Conservation (phyloP, 2,329 filamentous ascomycete species). For the Ciborinia camelliae region DNA sequence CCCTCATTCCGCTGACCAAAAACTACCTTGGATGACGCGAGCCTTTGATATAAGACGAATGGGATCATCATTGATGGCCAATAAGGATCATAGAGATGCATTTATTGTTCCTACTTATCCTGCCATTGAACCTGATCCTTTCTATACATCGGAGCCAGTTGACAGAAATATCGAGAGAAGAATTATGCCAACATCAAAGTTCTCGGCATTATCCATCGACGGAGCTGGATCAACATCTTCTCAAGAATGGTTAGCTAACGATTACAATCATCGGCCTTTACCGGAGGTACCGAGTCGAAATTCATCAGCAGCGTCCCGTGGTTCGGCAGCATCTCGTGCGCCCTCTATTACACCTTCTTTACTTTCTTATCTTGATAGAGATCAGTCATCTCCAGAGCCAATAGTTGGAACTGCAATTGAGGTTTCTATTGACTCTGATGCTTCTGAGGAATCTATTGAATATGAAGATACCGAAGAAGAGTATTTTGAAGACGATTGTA, state of each 20-base stretch:
- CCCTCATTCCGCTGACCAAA: not conserved
- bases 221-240: not conserved
- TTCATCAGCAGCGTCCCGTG: slow-evolving; percentile 10
- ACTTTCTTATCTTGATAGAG: slow-evolving; percentile 22
- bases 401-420: slow-evolving; percentile 22
- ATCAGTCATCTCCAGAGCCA: slow-evolving; percentile 25
- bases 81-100: slow-evolving; percentile 15
- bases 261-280: slow-evolving; percentile 14
- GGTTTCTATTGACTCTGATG: slow-evolving; percentile 17
- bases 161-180: not conserved
- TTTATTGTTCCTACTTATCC: not conserved
- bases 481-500: not conserved
- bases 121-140: not conserved
- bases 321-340: slow-evolving; percentile 19
- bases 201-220: slow-evolving; percentile 5
- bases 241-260: slow-evolving; percentile 8
- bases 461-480: not conserved
- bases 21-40: not conserved
- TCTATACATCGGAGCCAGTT: not conserved
- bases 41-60: not conserved
- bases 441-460: not conserved
- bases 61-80: not conserved
- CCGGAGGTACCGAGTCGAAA: slow-evolving; percentile 14
- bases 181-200: not conserved
- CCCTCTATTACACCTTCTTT: slow-evolving; percentile 27